phyloP scores from a whole-genome alignment of 192 early-diverging fungal species.

The Anaeromyces robustus region DNA sequence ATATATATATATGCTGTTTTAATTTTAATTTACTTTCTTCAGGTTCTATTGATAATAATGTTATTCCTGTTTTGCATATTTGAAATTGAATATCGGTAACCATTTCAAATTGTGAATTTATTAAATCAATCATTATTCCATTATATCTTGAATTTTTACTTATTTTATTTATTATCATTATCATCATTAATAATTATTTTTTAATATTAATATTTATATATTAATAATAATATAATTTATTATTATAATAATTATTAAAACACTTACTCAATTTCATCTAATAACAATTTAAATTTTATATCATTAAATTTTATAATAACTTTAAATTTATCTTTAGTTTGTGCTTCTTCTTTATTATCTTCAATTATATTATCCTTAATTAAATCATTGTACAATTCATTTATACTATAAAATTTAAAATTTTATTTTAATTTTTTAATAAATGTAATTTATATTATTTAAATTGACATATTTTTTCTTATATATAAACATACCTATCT shows the following conservation, averaged over 20 bases:
- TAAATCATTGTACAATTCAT: not conserved
- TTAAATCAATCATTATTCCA: not conserved
- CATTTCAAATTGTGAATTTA: not conserved
- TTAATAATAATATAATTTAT: no score
- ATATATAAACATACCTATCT: not conserved
- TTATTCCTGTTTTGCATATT: not conserved
- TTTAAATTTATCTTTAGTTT: not conserved
- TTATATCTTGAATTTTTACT: not conserved
- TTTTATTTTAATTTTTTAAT: no score
- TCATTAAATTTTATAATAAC: not conserved
- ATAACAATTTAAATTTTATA: not conserved
- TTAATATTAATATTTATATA: no score
- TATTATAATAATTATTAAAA: no score
- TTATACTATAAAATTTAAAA: not conserved
- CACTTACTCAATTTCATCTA: not conserved
- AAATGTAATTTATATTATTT: no score
- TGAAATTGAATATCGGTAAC: not conserved
- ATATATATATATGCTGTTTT: no score
- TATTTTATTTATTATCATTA: no score
- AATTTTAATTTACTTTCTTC: not conserved
- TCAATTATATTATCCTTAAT: not conserved
- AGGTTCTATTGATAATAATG: not conserved
- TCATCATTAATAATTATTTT: no score
- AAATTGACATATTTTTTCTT: no score
- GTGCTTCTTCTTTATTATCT: not conserved